Base-by-base conservation (phyloP, 192 early-diverging fungal species). In the Linnemannia zychae region DNA sequence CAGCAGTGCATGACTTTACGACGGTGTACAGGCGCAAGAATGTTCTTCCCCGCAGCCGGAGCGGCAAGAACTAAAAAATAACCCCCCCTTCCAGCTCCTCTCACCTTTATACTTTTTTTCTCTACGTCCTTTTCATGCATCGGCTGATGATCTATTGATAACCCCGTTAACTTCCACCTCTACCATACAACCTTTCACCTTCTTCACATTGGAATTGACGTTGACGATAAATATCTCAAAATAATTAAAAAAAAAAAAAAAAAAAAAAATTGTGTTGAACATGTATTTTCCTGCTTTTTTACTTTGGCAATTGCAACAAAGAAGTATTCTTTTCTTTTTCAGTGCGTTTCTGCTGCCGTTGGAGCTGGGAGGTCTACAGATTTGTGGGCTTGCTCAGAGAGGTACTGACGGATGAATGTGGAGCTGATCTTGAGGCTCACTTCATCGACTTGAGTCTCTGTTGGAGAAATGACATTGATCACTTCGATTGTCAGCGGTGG, bases 341-440 rank as follows among this genome's bases (percentile, higher is more conserved):
- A 63, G n/a, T 69, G 38, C 7, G 17, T 22, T 20, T 40, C 9
- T 69, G 33, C 28, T 20, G 22, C 37, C 38, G 36, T 11, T 36
- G 34, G 31, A 7, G 24, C 31, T 38, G 67, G 67, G 12, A 13
- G 36, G 37, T 40, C 36, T 69, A 40, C 36, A 2, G 67, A 5
- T 4, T 31, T 46, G 7, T 71, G 24, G 53, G 31, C 63, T 49
- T 71, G 71, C 9, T 87, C 74, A 31, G 87, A 80, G 37, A 94
- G 72, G 72, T 89, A 91, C 34, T 90, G 84, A 22, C 97, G 91
- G 77, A 97, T 96, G 37, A 88, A 92, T 28, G 93, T 95, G 20
- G 95, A 96, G 80, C 96, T 96, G 37, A 98, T 92, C 80, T 97
- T 97, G 63, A 93, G 72, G 24, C 82, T 87, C 36, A 82, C 76